Evolutionary conservation across 1,284 basidiomycete species (phyloP), one percentile per base, ranked within the genome.

Genomic region (Omphalotus olearius): DNA sequence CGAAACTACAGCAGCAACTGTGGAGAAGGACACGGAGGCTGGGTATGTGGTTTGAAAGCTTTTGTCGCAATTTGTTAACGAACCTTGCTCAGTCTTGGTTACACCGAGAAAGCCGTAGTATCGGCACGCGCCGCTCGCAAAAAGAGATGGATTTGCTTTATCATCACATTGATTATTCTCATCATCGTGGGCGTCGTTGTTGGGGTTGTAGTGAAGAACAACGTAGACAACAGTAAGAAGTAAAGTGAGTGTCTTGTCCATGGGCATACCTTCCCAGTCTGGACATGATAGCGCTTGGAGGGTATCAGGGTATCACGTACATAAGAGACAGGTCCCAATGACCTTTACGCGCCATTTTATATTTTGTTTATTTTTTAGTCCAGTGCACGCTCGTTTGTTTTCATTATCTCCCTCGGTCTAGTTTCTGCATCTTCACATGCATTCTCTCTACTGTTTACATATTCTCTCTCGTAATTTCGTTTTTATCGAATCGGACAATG

Each of bases 71-170:
- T 50, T 30, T 52, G 44, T 42, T 59, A 33, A 53, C 53, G 60
- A 36, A 63, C 26, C 35, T 18, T 33, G 28, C 39, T 3, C 59
- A 93, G 91, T 55, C 70, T 93, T 54, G 73, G 77, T 52, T 88
- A 96, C 65, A 91, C 90, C 4, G 85, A 86, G 57, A 91, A 90
- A 64, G 96, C 95, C 5, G 87, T 96, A 39, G 74, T 74, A 26
- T 93, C 89, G 43, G 96, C 96, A n/a, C 79, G 86, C 37, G 81
- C 86, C 40, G 94, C 93, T 20, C 85, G 96, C 56, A 92, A 88
- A 72, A 98, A 97, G 79, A 84, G 91, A 57, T 93, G 91, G 90
- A 93, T 93, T 65, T 94, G 92, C 72, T 92, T 93, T 79, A 69
- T 80, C 70, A 82, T 90, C 62, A 66, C 78, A 52, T 58, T 90